Conservation (phyloP, 1,139 yeast genomes). For the Zygosaccharomyces sapae region DNA sequence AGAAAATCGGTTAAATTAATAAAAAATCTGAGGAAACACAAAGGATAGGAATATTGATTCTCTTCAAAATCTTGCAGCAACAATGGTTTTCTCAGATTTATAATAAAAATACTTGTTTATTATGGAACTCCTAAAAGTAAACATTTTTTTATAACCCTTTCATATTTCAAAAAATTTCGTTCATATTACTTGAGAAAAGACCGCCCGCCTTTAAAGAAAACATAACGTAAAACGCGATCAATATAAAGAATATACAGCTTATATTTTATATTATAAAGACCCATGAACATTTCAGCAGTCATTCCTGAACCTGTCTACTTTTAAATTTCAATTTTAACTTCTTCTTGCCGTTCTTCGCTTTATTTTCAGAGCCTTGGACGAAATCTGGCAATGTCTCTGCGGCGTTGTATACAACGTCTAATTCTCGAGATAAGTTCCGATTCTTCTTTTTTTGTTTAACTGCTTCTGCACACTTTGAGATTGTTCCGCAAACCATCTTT, state of each 20-base stretch:
- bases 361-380: conserved; percentile 7
- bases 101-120: background rate
- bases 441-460: conserved; percentile 31
- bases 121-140: background rate
- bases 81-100: background rate
- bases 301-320: conserved; percentile 5
- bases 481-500: conserved; percentile 61
- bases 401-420: conserved; percentile 20
- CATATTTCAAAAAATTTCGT: conserved; percentile 5
- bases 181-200: conserved; percentile 4
- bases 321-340: conserved; percentile 17
- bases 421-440: conserved; percentile 10
- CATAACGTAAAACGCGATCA: conserved; percentile 7
- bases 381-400: conserved; percentile 22
- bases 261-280: background rate
- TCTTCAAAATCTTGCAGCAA: background rate
- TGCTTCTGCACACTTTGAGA: conserved; percentile 51
- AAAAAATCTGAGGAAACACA: background rate
- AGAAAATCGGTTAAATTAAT: background rate
- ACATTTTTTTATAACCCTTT: background rate
- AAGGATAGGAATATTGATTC: background rate
- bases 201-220: conserved; percentile 5
- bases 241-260: background rate
- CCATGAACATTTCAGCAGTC: background rate
- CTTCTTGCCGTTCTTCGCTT: conserved; percentile 19